Conservation (phyloP, 1,284 basidiomycete genomes). For the Ganoderma multipileum region DNA sequence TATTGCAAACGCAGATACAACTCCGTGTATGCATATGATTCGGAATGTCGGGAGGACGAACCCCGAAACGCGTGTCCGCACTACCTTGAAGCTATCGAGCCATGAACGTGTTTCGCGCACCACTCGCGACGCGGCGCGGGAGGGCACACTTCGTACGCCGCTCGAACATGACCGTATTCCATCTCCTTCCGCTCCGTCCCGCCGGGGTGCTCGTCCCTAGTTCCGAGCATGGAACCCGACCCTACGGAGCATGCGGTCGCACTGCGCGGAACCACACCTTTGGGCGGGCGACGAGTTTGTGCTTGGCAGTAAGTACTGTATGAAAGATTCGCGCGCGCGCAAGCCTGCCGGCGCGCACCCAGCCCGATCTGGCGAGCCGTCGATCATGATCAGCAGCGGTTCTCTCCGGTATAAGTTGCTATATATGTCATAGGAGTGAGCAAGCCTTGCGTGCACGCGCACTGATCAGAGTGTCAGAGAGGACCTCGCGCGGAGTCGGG, state of each 20-base stretch:
- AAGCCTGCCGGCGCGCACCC: not conserved
- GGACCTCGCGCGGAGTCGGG: not conserved
- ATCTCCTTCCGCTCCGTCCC: not conserved
- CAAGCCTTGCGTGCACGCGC: not conserved
- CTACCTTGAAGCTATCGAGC: too few relatives aligned
- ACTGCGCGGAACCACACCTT: not conserved
- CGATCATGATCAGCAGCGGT: slow-evolving; percentile 3
- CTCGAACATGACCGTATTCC: too few relatives aligned
- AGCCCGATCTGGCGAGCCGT: not conserved
- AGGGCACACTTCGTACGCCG: not conserved
- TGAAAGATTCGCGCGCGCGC: not conserved
- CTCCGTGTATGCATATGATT: not conserved
- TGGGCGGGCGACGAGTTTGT: not conserved
- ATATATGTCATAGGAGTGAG: not conserved
- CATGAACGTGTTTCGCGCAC: not conserved
- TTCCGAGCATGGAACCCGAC: not conserved
- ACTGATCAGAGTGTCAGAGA: not conserved
- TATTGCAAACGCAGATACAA: not conserved
- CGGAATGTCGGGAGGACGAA: not conserved
- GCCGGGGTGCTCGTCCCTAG: not conserved
- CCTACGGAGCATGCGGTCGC: not conserved
- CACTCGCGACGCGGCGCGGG: not conserved
- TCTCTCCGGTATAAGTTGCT: not conserved
- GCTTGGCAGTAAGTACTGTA: not conserved
- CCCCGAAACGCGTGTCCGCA: not conserved